phyloP scores from a whole-genome alignment of 2,329 filamentous ascomycete genomes.

The Paramyrothecium roridum region DNA sequence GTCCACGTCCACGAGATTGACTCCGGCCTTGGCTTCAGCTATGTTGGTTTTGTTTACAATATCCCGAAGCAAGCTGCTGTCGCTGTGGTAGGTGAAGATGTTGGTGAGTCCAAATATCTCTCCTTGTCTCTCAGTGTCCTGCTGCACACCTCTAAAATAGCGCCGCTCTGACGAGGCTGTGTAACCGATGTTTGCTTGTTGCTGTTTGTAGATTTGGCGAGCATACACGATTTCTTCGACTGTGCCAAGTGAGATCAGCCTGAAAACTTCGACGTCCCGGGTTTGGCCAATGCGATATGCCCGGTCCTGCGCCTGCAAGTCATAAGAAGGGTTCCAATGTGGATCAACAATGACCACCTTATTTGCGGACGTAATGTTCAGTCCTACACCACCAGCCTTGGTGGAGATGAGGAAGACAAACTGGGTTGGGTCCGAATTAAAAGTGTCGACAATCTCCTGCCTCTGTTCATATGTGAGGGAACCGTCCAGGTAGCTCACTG shows the following conservation, averaged over 20 bases:
- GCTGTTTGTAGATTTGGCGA: conserved; percentile 97
- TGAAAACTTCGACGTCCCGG: conserved; percentile 91
- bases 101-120: conserved; percentile 93
- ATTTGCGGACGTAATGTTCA: conserved; percentile 97
- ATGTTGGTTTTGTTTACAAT: conserved; percentile 99
- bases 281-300: conserved; percentile 94
- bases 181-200: conserved; percentile 97
- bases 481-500: conserved; percentile 86
- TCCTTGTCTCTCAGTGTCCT: conserved; percentile 76
- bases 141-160: conserved; percentile 94
- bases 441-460: conserved; percentile 78
- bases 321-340: conserved; percentile 95
- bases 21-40: conserved; percentile 84
- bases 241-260: conserved; percentile 84
- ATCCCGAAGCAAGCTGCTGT: conserved; percentile 80
- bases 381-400: conserved; percentile 84
- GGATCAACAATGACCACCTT: conserved; percentile 97
- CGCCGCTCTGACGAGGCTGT: conserved; percentile 86
- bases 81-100: conserved; percentile 76
- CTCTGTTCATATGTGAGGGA: conserved; percentile 80
- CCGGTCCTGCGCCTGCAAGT: conserved; percentile 92
- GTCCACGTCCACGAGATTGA: conserved; percentile 75
- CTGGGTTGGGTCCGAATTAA: conserved; percentile 81
- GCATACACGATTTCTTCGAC: conserved; percentile 98
- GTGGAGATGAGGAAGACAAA: conserved; percentile 97